Conservation (phyloP, 305 asterid species). For the Ilex paraguariensis region DNA sequence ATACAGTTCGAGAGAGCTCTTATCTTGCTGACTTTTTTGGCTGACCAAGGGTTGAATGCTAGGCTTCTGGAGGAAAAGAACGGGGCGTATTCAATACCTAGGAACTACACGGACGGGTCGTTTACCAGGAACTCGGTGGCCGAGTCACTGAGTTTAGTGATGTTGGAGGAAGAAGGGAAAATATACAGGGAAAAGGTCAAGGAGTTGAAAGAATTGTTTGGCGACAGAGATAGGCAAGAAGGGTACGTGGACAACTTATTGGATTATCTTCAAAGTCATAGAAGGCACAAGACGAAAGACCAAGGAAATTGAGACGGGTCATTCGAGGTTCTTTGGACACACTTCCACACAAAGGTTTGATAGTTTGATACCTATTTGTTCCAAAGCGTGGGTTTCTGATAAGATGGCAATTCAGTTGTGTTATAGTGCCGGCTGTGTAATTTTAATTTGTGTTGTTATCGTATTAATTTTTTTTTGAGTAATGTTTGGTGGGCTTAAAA, state of each 20-base stretch:
- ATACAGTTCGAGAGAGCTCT: constrained; percentile 1
- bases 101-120: constrained; percentile 47
- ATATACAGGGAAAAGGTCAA: constrained; percentile 42
- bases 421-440: too few relatives aligned
- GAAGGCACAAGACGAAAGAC: too few relatives aligned
- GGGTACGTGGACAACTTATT: constrained; percentile 24
- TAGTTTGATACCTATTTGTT: too few relatives aligned
- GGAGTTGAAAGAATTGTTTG: constrained; percentile 34
- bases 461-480: too few relatives aligned
- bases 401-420: too few relatives aligned
- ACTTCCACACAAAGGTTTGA: too few relatives aligned
- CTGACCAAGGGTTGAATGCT: constrained; percentile 21
- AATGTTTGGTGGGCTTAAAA: too few relatives aligned
- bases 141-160: constrained; percentile 34
- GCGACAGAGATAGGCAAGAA: constrained; percentile 29
- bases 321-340: too few relatives aligned
- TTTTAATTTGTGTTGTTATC: too few relatives aligned
- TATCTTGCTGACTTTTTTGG: constrained; percentile 16
- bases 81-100: constrained; percentile 46
- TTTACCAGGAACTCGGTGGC: constrained; percentile 46
- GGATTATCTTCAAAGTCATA: too few relatives aligned
- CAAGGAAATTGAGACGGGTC: too few relatives aligned
- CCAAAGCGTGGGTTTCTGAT: too few relatives aligned
- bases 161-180: constrained; percentile 45
- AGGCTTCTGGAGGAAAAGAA: constrained; percentile 29